Percentiles rank a stretch among this genome's conserved stretches.
Conservation (phyloP, 1,284 basidiomycete genomes). For the Trametes pubescens region DNA sequence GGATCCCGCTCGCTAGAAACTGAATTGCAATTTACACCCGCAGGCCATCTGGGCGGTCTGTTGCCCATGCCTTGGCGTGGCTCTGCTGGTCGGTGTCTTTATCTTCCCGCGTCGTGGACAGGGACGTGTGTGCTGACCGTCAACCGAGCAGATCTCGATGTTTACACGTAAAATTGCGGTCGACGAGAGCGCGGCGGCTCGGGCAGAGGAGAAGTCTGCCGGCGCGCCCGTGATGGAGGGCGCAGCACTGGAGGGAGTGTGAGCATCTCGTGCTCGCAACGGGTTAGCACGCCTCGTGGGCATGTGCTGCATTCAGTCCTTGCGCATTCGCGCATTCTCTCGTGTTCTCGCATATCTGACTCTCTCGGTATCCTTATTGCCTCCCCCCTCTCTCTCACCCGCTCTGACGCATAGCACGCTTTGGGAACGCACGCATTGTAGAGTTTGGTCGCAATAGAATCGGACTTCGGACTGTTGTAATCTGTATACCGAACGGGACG, state of each 20-base stretch:
- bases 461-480: constrained; percentile 20
- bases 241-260: constrained; percentile 29
- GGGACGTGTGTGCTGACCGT: constrained; percentile 23
- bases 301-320: constrained; percentile 15
- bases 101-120: constrained; percentile 16
- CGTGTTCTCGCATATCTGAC: constrained; percentile 9
- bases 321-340: constrained; percentile 15
- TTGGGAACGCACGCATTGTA: constrained; percentile 20
- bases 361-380: constrained; percentile 33
- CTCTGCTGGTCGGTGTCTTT: constrained; percentile 45
- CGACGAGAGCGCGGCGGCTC: constrained; percentile 26
- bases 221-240: constrained; percentile 7
- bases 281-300: constrained; percentile 34
- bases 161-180: constrained; percentile 39
- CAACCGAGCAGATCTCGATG: constrained; percentile 38
- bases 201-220: constrained; percentile 26
- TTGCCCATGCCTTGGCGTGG: constrained; percentile 46
- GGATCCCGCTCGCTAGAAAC: constrained; percentile 13
- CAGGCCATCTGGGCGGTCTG: constrained; percentile 48
- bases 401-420: constrained; percentile 17
- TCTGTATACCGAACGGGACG: background rate
- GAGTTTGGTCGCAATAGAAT: constrained; percentile 29
- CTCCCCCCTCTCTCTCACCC: constrained; percentile 17
- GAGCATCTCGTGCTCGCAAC: constrained; percentile 27
- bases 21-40: constrained; percentile 20